These are phyloP conservation scores for Eucalyptus regnans DNA, from an alignment of 345 rosid genomes.

Conservation along the genomic window DNA sequence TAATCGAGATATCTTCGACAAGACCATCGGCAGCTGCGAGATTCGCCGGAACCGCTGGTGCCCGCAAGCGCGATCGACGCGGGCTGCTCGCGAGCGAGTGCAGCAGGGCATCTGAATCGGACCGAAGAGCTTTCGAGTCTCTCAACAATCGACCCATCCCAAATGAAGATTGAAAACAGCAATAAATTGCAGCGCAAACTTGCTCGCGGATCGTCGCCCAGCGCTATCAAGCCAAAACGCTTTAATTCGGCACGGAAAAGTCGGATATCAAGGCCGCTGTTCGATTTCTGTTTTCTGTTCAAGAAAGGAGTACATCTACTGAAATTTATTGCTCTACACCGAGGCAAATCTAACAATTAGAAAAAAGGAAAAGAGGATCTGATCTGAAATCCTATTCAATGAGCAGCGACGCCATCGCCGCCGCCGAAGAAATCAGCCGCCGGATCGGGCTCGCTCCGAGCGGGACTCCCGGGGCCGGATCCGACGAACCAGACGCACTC, in stretches of 20 bases:
- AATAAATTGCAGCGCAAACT: background rate
- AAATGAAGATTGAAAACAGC: background rate
- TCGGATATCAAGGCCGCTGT: background rate
- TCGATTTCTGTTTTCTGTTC: background rate
- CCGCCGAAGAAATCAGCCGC: slow-evolving; percentile 7
- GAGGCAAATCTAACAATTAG: background rate
- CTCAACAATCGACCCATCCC: background rate
- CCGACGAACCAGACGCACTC: slow-evolving; percentile 10
- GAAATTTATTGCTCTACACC: background rate
- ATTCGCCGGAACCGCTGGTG: background rate
- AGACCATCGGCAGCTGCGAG: background rate
- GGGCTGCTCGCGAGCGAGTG: background rate
- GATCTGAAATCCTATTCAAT: background rate
- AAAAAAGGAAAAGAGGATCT: background rate
- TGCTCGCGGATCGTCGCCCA: background rate
- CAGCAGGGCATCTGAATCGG: background rate
- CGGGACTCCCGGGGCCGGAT: slow-evolving; percentile 1
- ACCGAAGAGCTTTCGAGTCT: background rate
- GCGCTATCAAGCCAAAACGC: background rate
- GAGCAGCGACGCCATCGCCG: background rate
- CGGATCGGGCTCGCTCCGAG: slow-evolving; percentile 12
- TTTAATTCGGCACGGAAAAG: background rate
- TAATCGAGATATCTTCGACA: background rate
- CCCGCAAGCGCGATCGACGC: background rate
- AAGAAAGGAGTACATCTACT: background rate